These are phyloP conservation scores for Claviceps citrina DNA, from an alignment of 2,329 filamentous ascomycete species.

Conservation along the genomic window DNA sequence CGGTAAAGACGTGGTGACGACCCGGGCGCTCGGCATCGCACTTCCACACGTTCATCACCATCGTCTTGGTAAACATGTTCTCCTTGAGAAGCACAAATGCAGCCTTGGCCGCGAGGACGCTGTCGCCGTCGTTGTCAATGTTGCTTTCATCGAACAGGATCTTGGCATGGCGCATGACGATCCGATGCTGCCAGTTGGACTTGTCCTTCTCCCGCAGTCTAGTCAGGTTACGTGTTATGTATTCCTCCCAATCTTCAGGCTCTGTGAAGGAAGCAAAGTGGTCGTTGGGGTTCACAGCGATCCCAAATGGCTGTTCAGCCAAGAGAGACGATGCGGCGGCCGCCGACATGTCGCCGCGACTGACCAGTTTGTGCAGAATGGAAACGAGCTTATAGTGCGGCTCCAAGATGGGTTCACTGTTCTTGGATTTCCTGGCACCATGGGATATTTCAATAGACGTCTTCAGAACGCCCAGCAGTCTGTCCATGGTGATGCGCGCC, in stretches of 20 bases:
- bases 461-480: conserved; percentile 34
- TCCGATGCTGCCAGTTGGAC: conserved; percentile 88
- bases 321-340: conserved; percentile 36
- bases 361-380: conserved; percentile 66
- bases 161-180: conserved; percentile 57
- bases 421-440: conserved; percentile 37
- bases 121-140: conserved; percentile 25
- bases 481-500: conserved; percentile 18
- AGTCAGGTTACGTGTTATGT: conserved; percentile 35
- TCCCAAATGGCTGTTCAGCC: conserved; percentile 39
- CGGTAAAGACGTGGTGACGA: conserved; percentile 82
- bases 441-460: conserved; percentile 35
- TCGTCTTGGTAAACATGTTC: conserved; percentile 77
- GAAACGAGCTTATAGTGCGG: conserved; percentile 86
- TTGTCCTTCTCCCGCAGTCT: conserved; percentile 60
- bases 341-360: conserved; percentile 30
- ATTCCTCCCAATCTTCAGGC: conserved; percentile 44
- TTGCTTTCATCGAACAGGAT: conserved; percentile 36
- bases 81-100: conserved; percentile 62
- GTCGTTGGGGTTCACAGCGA: conserved; percentile 19
- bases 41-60: conserved; percentile 90
- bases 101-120: conserved; percentile 53
- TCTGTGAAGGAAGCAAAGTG: conserved; percentile 21
- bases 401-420: conserved; percentile 67
- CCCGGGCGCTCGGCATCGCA: conserved; percentile 73